Base-by-base conservation (phyloP, 345 rosid species). In the Firmiana major region DNA sequence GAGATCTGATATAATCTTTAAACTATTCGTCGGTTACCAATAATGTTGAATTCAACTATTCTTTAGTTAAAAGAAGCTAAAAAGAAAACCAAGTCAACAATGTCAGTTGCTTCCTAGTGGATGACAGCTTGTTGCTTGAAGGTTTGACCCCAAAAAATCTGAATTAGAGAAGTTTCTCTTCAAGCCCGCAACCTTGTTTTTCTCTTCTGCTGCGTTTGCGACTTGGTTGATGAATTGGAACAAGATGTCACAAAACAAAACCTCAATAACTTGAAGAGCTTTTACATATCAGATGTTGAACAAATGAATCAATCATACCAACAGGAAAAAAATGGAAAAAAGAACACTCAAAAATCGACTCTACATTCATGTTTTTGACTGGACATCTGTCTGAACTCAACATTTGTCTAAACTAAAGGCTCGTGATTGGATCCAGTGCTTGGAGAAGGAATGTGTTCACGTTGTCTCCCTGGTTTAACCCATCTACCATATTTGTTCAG, bases 381-480 rank as follows among this genome's bases (percentile, higher is more conserved):
- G n/a, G n/a, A n/a, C n/a, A n/a, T n/a, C n/a, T n/a, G n/a, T n/a
- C 26, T 65, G 70, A 70, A 67, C 24, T 45, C 73, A 69, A 69
- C 57, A 24, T 45, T 46, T 53, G 15, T 36, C 51, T 72, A 17
- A 59, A 24, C 4, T 26, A 7, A 28, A 62, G 15, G 28, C 17
- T 26, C 17, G 12, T 19, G 77, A 19, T 31, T 8, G 24, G 69
- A 28, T 17, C 55, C 21, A 9, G 2, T 15, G 54, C 75, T 22
- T 1, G 98, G 94, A 53, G 94, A 89, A 66, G 98, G 97, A 68
- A 90, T 81, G 45, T 93, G 93, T 86, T 93, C 94, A 0, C 85
- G 83, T 2, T 81, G 82, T 64, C 94, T 91, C 28, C 80, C 80
- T 0, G 91, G 93, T 80, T 87, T 90, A 42, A 90, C 92, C 94